A percentile compares a stretch with the other conserved stretches of the same genome.
These are phyloP conservation scores for Colletotrichum sp. DNA, from an alignment of 2,329 filamentous ascomycete genomes.

Conservation along the genomic window DNA sequence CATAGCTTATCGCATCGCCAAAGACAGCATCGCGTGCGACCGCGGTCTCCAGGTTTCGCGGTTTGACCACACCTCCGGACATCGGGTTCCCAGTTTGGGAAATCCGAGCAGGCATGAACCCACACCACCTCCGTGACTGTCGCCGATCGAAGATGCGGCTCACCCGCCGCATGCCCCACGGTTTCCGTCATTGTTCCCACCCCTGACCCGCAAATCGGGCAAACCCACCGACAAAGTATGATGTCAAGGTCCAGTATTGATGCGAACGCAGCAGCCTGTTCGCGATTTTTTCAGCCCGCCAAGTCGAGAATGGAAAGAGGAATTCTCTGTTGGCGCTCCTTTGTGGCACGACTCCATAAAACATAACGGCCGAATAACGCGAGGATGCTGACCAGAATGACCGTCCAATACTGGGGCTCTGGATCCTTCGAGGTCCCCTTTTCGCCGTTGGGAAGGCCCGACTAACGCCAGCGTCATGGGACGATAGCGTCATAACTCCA, in stretches of 20 bases:
- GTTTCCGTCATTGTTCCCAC: conserved; percentile 17
- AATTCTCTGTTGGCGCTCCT: background rate
- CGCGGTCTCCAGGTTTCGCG: background rate
- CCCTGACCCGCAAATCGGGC: conserved; percentile 1
- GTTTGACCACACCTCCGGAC: background rate
- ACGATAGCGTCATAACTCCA: conserved; percentile 8
- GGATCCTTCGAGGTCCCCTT: background rate
- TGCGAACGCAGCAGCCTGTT: background rate
- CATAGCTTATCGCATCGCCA: background rate
- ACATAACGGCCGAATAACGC: background rate
- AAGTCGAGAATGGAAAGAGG: background rate
- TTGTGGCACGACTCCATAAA: background rate
- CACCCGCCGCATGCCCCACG: conserved; percentile 1
- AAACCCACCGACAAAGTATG: background rate
- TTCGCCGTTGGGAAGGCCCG: background rate
- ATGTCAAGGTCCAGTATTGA: conserved; percentile 7
- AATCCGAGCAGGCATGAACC: background rate
- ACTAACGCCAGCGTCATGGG: background rate
- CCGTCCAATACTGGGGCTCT: background rate
- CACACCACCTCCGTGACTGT: background rate
- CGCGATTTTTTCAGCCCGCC: background rate
- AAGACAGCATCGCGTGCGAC: background rate
- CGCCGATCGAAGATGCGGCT: background rate
- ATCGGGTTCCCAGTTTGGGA: background rate
- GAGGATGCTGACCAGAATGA: background rate